Evolutionary conservation across 2,329 filamentous ascomycete species (phyloP).

Genomic region (Talaromyces sp.): DNA sequence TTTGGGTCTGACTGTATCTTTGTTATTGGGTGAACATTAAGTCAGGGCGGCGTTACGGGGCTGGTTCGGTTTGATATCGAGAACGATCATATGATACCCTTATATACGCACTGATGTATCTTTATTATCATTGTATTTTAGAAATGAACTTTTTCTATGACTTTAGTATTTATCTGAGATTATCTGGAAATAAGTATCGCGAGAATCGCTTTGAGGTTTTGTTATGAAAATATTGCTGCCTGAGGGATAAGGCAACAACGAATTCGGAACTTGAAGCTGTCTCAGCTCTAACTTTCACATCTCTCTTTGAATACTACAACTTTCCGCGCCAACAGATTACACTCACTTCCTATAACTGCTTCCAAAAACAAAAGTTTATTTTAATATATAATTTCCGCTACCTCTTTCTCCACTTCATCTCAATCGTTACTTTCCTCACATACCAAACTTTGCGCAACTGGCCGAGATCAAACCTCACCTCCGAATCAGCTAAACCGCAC

Average conservation of each 20-base stretch:
- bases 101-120: constrained; percentile 10
- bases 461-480: not conserved
- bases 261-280: constrained; percentile 3
- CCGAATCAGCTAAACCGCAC: not conserved
- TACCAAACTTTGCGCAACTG: not conserved
- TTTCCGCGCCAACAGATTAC: not conserved
- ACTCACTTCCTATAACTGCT: not conserved
- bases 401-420: not conserved
- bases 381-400: not conserved
- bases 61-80: constrained; percentile 14
- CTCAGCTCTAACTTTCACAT: not conserved
- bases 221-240: not conserved
- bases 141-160: not conserved
- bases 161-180: not conserved
- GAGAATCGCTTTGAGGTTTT: not conserved
- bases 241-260: not conserved
- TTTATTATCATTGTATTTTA: not conserved
- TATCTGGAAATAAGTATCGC: not conserved
- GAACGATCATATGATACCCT: constrained; percentile 33
- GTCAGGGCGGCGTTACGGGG: constrained; percentile 9
- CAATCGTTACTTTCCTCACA: not conserved
- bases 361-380: too few relatives aligned
- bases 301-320: not conserved
- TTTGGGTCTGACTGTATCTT: not conserved
- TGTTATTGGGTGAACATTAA: not conserved